Evolutionary conservation across 805 yeast species (phyloP).

Genomic region (Metschnikowia picachoensis): DNA sequence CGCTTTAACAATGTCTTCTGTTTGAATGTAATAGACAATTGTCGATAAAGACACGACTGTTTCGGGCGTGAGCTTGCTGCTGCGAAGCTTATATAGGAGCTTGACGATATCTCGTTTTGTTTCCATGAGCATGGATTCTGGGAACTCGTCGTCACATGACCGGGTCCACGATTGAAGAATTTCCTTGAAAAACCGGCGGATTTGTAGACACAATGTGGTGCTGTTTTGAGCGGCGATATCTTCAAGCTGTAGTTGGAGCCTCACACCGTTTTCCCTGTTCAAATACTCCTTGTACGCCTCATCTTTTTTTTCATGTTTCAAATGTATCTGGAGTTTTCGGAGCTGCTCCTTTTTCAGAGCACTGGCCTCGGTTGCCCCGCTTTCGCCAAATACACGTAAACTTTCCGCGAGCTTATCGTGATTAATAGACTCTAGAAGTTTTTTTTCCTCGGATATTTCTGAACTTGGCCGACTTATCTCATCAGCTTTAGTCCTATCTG

Average conservation of each 20-base stretch:
- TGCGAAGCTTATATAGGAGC: constrained; percentile 41
- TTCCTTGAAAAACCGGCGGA: constrained; percentile 45
- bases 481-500: too few species aligned
- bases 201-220: constrained; percentile 33
- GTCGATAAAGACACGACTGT: constrained; percentile 55
- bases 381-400: constrained; percentile 15
- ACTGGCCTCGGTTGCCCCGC: constrained; percentile 7
- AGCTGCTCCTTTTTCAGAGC: constrained; percentile 18
- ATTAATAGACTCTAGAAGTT: neutral
- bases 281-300: constrained; percentile 24
- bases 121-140: constrained; percentile 23
- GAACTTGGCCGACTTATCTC: neutral
- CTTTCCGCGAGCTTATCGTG: constrained; percentile 6
- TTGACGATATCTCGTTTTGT: constrained; percentile 47
- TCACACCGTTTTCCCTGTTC: constrained; percentile 23
- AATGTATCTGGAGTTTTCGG: constrained; percentile 18
- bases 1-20: constrained; percentile 46
- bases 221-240: constrained; percentile 29
- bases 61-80: constrained; percentile 38
- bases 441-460: neutral
- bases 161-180: constrained; percentile 44
- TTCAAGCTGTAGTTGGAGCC: constrained; percentile 16
- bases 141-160: constrained; percentile 6
- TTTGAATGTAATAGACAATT: constrained; percentile 58
- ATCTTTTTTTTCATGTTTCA: constrained; percentile 16